Conservation (phyloP, 2,329 filamentous ascomycete species). For the Neophaeococcomyces aloes region DNA sequence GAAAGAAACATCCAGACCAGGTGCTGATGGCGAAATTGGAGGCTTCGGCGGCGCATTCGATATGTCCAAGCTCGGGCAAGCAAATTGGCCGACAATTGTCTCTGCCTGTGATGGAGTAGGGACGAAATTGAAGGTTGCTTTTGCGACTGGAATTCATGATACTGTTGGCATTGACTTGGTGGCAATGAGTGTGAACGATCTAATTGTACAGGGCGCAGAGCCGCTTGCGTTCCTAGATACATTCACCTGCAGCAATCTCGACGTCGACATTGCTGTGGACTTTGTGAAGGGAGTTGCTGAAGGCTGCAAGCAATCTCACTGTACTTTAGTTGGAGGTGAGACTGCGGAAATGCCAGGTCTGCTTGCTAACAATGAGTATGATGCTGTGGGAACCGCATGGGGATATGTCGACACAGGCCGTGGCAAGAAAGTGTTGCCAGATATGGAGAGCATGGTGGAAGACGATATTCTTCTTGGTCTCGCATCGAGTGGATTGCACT, state of each 20-base stretch:
- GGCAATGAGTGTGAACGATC: conserved; percentile 97
- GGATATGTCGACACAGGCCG: conserved; percentile 57
- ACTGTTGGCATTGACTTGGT: conserved; percentile 95
- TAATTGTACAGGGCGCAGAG: conserved; percentile 90
- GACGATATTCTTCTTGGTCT: conserved; percentile 83
- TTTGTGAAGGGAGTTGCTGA: conserved; percentile 86
- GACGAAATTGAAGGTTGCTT: conserved; percentile 93
- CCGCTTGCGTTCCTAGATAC: conserved; percentile 97
- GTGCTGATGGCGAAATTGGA: conserved; percentile 86
- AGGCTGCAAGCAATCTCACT: conserved; percentile 74
- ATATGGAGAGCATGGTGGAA: conserved; percentile 60
- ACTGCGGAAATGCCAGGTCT: conserved; percentile 98
- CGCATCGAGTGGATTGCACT: conserved; percentile 78
- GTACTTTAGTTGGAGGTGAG: conserved; percentile 90
- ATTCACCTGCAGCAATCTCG: conserved; percentile 84
- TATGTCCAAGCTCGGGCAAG: conserved; percentile 45
- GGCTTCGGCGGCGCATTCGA: conserved; percentile 88
- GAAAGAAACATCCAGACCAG: conserved; percentile 70
- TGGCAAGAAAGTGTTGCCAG: conserved; percentile 59
- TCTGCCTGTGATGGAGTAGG: conserved; percentile 93
- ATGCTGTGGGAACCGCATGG: conserved; percentile 81
- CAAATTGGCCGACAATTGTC: conserved; percentile 79
- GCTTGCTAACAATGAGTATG: conserved; percentile 80
- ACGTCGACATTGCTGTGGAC: conserved; percentile 64
- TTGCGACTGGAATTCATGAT: conserved; percentile 78